Evolutionary conservation across 2,329 filamentous ascomycete genomes (phyloP), one percentile per base, ranked within the genome.

Genomic region (Myriosclerotinia duriaeana): DNA sequence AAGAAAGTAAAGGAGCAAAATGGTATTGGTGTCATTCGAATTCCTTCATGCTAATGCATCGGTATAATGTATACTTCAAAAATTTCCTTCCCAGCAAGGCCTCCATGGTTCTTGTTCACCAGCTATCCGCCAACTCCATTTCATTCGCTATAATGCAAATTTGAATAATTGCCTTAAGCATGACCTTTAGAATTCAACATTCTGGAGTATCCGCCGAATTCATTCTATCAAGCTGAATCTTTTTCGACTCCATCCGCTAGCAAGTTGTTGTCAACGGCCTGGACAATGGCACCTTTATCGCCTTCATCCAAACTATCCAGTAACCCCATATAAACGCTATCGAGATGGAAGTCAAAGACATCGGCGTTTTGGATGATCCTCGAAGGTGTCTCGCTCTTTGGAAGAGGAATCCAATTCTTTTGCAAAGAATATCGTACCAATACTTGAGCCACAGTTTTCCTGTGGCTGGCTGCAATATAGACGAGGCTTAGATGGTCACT

Each of bases 321-420:
- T 40, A 75, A 75, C 46, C 74, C 72, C 84, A 91, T 86, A 66
- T 90, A 87, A 9, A 84, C 81, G 17, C 78, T 74, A 7, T 78
- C 78, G 17, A 91, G 77, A 42, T 82, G 79, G 74, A 90, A 90
- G 64, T 81, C 81, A 0, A 48, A 65, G 15, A 90, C 80, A 65
- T 87, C 78, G 0, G 82, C 81, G 72, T 90, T 90, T 66, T 83
- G 79, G 62, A 77, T 79, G 70, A 91, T 90, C 14, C 87, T 80
- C 12, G 81, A 82, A 0, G 81, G 79, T 2, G 80, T 83, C 64
- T 85, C 85, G 67, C 87, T 89, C 80, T 91, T 91, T 26, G 88
- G 87, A 66, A 91, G 76, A 22, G 88, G 87, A 20, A 88, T 82
- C 85, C 87, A 90, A 12, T 80, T 83, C 78, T 90, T 91, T 74